A percentile compares a stretch with the other conserved stretches of the same genome.
Conservation (phyloP, 2,329 filamentous ascomycete species). For the Pseudopithomyces maydicus region DNA sequence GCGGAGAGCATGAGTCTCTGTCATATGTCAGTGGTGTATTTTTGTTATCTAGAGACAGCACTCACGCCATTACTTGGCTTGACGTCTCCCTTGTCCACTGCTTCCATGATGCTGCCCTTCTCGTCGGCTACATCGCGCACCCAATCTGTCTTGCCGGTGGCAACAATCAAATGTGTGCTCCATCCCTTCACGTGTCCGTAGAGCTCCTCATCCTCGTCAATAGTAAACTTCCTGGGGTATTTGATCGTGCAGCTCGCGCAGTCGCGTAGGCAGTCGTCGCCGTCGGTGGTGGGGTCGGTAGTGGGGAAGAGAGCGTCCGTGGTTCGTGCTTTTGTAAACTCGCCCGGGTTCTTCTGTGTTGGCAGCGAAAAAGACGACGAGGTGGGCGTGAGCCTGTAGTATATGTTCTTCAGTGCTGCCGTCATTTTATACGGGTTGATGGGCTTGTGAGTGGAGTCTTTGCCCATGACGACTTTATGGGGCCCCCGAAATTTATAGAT, state of each 20-base stretch:
- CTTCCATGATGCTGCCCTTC: conserved; percentile 65
- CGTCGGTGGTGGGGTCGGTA: conserved; percentile 77
- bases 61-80: conserved; percentile 72
- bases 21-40: neutral
- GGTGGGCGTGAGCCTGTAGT: conserved; percentile 42
- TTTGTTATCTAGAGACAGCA: conserved; percentile 15
- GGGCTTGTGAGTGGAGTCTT: conserved; percentile 27
- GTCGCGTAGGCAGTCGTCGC: conserved; percentile 86
- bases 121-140: conserved; percentile 84
- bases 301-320: conserved; percentile 70
- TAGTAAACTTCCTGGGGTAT: conserved; percentile 74
- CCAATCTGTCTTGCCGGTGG: conserved; percentile 97
- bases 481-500: conserved; percentile 19
- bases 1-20: conserved; percentile 89
- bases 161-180: conserved; percentile 87
- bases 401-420: conserved; percentile 42
- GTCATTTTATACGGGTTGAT: conserved; percentile 44
- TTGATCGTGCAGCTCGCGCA: conserved; percentile 80
- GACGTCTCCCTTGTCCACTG: conserved; percentile 55
- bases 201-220: conserved; percentile 77
- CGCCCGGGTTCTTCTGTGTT: conserved; percentile 39
- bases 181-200: conserved; percentile 87
- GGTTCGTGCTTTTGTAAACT: conserved; percentile 55
- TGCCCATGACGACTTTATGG: conserved; percentile 20
- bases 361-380: conserved; percentile 38